Percentiles rank a stretch among this genome's conserved stretches.
These are phyloP conservation scores for Vigna trinervia DNA, from an alignment of 306 rosid genomes.

Conservation along the genomic window DNA sequence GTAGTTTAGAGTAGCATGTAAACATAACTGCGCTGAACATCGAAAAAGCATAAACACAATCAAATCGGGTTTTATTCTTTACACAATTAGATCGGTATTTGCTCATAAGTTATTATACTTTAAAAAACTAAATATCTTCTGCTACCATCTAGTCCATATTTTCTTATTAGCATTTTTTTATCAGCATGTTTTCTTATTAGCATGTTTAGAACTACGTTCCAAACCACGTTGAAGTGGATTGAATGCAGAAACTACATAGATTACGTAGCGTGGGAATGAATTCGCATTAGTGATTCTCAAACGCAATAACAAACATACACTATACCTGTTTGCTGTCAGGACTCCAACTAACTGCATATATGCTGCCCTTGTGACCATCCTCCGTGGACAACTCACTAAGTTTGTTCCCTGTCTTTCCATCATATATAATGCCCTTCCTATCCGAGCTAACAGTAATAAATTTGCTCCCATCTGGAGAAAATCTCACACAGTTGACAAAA, in stretches of 20 bases:
- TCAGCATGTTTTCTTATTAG: not conserved
- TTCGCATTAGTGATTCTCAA: not conserved
- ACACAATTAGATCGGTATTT: not conserved
- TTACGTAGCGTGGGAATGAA: not conserved
- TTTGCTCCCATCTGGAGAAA: constrained; percentile 94
- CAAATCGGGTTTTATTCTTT: constrained; percentile 9
- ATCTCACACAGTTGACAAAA: constrained; percentile 86
- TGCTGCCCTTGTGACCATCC: constrained; percentile 93
- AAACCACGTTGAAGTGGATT: not conserved
- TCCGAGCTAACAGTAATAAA: constrained; percentile 93
- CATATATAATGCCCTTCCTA: constrained; percentile 78
- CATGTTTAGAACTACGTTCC: not conserved
- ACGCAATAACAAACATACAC: not conserved
- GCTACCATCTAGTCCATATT: not conserved
- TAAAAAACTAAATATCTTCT: not conserved
- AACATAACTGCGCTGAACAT: constrained; percentile 13
- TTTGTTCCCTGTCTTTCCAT: constrained; percentile 82
- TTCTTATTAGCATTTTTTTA: not conserved
- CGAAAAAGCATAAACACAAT: not conserved
- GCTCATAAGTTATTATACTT: not conserved
- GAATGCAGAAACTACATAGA: not conserved
- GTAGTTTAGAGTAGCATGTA: constrained; percentile 25
- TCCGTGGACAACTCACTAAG: constrained; percentile 84
- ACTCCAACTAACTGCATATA: constrained; percentile 96
- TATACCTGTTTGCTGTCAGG: constrained; percentile 89